Percentiles rank a stretch among this genome's conserved stretches.
Evolutionary conservation across 768 basidiomycete genomes (phyloP).

Genomic region (Termitomyces sp.): DNA sequence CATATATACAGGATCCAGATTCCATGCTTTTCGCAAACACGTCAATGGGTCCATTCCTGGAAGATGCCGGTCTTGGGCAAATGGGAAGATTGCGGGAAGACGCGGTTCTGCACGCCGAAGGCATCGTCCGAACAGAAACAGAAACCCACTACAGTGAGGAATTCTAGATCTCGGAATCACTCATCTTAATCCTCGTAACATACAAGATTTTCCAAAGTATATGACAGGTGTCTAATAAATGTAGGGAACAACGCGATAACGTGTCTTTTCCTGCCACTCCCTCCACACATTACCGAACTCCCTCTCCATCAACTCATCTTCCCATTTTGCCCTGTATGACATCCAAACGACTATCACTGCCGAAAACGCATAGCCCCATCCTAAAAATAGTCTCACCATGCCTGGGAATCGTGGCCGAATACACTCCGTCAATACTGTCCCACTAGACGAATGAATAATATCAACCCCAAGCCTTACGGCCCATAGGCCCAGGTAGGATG

Average conservation of each 20-base stretch:
- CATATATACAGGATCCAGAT: too few relatives aligned
- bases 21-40: too few relatives aligned
- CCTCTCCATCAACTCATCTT: slow-evolving; percentile 8
- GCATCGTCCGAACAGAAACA: too few relatives aligned
- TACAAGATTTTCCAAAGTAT: too few relatives aligned
- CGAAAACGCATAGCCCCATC: neutral
- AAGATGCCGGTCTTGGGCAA: too few relatives aligned
- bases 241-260: slow-evolving; percentile 5
- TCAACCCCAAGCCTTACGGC: neutral
- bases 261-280: slow-evolving; percentile 3
- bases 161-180: too few relatives aligned
- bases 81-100: too few relatives aligned
- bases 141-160: too few relatives aligned
- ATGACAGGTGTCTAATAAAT: slow-evolving; percentile 5
- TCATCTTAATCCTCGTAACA: too few relatives aligned
- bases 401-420: neutral
- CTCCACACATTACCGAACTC: neutral
- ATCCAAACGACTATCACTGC: slow-evolving; percentile 6
- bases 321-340: slow-evolving; percentile 5
- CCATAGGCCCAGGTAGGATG: slow-evolving; percentile 7
- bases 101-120: too few relatives aligned
- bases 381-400: neutral
- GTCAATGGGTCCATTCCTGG: too few relatives aligned
- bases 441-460: neutral
- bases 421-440: neutral